Evolutionary conservation across 495 filamentous ascomycete genomes (phyloP), one percentile per base, ranked within the genome.

Genomic region (Melanomma pulvis-pyrius): DNA sequence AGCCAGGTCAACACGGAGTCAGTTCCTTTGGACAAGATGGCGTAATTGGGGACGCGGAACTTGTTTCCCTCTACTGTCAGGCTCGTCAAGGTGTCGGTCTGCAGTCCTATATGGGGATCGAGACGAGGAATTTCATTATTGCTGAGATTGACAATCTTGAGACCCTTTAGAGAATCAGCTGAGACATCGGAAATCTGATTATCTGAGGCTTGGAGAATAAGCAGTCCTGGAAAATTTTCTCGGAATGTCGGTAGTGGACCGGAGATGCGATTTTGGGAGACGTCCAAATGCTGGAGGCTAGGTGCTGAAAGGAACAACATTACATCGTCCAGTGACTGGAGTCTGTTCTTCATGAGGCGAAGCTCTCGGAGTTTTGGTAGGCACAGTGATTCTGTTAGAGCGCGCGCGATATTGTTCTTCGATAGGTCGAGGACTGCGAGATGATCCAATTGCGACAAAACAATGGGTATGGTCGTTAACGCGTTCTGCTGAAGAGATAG

Each of bases 31-130:
- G 92, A 90, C 60, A 98, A 78, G 15, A 96, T 83, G 57, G 90
- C 91, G 82, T 88, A 92, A 44, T 89, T 82, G n/a, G 93, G 93
- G 47, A 97, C 93, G 21, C 90, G 78, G 75, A 97, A 96, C 28
- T 81, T 82, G 74, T 96, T 97, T 9, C 91, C 91, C 22, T 84
- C 86, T 19, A 96, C 87, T 49, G 92, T 85, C 17, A 88, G 76
- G 24, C 79, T 78, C 63, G 78, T 79, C 67, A 88, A 46, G 9
- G 71, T 74, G 44, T 86, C 80, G n/a, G 82, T 84, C 19, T 93
- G 74, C 34, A 96, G 75, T 1, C 93, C 93, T 13, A 98, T 80
- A 17, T 86, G 83, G 0, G 92, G 89, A 51, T 92, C 89, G 21
- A 98, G 81, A 28, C 82, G 82, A 26, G 81, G 83, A 63, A 98